Base-by-base conservation (phyloP, 2,329 filamentous ascomycete species). In the Nemania serpens region DNA sequence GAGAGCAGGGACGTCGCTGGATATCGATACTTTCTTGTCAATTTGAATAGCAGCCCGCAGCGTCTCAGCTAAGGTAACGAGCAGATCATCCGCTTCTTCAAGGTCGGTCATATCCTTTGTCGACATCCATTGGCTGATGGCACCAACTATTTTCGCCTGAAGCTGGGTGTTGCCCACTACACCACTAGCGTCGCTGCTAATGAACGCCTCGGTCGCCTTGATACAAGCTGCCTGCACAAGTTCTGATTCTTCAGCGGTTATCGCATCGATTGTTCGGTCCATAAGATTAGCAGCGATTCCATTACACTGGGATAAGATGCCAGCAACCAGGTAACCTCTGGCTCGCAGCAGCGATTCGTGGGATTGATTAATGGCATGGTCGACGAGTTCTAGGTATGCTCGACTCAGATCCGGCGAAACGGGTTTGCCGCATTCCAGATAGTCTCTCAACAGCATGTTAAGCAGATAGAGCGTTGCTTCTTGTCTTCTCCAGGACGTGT, bases 201-300 rank as follows among this genome's bases (percentile, higher is more conserved):
- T 81, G 59, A 88, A 83, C 15, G 84, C 83, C 70, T 97, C 92
- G 37, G 97, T 78, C 1, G 92, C 89, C 73, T 94, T 93, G 70
- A 98, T 90, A 71, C 92, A 96, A 18, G 94, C 88, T 17, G 97
- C 93, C 74, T 95, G 91, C 45, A 98, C 94, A 37, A 98, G 87
- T 74, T 97, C 93, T 0, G 91, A 90, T 18, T 87, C 80, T 66
- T 97, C 93, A 37, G 81, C 81, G 10, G 86, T 87, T 66, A 97
- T 91, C 7, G 89, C 88, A 52, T 89, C 85, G 54, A 98, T 84
- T 1, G 91, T 89, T 36, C 84, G 85, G 69, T 93, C 87, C 67
- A 93, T 81, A 59, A 94, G 83, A 6, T 81, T 83, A 13, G 83
- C 80, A 6, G 89, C 88, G 1, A 86, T 86, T 15, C 86, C 76